These are phyloP conservation scores for Gaillardinia entomophila DNA, from an alignment of 805 yeast genomes.

Conservation along the genomic window DNA sequence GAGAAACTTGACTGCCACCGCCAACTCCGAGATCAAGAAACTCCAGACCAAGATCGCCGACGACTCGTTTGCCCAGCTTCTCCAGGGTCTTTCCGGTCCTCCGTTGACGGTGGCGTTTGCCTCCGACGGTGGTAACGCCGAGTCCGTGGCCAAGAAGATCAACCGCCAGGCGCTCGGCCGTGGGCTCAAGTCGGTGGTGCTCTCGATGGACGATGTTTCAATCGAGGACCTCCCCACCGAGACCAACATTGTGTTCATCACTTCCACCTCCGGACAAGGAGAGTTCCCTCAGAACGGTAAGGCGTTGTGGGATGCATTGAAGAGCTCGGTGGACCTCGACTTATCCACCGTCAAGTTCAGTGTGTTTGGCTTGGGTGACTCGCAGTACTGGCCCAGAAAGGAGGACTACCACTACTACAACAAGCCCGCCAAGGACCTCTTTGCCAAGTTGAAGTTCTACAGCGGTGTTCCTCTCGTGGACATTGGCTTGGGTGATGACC, in stretches of 20 bases:
- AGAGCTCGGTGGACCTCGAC: conserved; percentile 58
- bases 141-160: conserved; percentile 71
- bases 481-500: conserved; percentile 92
- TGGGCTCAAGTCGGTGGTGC: conserved; percentile 62
- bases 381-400: conserved; percentile 94
- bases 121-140: conserved; percentile 90
- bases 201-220: conserved; percentile 67
- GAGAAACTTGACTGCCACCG: conserved; percentile 61
- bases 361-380: conserved; percentile 76
- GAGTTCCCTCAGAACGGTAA: conserved; percentile 83
- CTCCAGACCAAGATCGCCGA: conserved; percentile 65
- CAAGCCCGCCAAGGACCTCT: conserved; percentile 78
- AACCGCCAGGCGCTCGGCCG: conserved; percentile 74
- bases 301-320: conserved; percentile 66
- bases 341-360: conserved; percentile 51
- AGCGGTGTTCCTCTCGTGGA: conserved; percentile 73
- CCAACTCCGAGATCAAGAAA: conserved; percentile 50
- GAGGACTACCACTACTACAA: conserved; percentile 92
- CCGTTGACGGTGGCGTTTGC: conserved; percentile 84
- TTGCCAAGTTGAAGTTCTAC: conserved; percentile 55
- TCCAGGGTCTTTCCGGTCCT: conserved; percentile 89
- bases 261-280: conserved; percentile 83
- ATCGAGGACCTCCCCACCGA: conserved; percentile 70
- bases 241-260: conserved; percentile 60
- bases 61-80: conserved; percentile 66